Percentiles rank a stretch among this genome's conserved stretches.
Conservation (phyloP, 768 basidiomycete species). For the Cystofilobasidium bisporidii region DNA sequence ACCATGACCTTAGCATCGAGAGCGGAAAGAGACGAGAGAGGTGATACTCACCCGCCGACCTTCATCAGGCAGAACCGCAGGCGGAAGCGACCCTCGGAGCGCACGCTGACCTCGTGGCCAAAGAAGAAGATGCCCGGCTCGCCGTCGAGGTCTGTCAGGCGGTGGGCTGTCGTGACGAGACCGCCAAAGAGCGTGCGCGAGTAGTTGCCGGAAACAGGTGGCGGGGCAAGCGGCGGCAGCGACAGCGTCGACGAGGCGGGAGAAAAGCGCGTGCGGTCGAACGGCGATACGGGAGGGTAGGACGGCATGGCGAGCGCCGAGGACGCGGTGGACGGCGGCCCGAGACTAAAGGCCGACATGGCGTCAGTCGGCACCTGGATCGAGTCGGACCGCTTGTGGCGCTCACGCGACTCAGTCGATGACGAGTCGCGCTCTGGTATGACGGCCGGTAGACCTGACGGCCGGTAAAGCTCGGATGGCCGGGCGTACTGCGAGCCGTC, state of each 20-base stretch:
- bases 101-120: slow-evolving; percentile 85
- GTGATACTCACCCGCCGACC: slow-evolving; percentile 73
- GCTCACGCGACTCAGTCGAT: not conserved
- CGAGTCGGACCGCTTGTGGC: not conserved
- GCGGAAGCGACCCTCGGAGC: slow-evolving; percentile 85
- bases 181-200: slow-evolving; percentile 85
- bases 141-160: slow-evolving; percentile 72
- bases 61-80: slow-evolving; percentile 81
- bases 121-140: slow-evolving; percentile 86
- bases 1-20: too few relatives aligned
- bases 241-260: slow-evolving; percentile 46
- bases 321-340: slow-evolving; percentile 1
- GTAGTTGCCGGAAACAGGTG: slow-evolving; percentile 45
- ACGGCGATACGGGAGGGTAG: not conserved
- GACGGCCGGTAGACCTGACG: not conserved
- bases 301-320: not conserved
- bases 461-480: slow-evolving; percentile 2
- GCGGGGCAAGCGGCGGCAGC: slow-evolving; percentile 45
- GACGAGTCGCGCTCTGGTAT: not conserved
- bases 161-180: slow-evolving; percentile 73
- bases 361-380: slow-evolving; percentile 9
- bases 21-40: not conserved
- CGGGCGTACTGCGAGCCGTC: not conserved
- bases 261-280: slow-evolving; percentile 40
- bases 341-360: slow-evolving; percentile 7